These are phyloP conservation scores for Pelargonium fulgidum DNA, from an alignment of 441 rosid species.

Conservation along the genomic window DNA sequence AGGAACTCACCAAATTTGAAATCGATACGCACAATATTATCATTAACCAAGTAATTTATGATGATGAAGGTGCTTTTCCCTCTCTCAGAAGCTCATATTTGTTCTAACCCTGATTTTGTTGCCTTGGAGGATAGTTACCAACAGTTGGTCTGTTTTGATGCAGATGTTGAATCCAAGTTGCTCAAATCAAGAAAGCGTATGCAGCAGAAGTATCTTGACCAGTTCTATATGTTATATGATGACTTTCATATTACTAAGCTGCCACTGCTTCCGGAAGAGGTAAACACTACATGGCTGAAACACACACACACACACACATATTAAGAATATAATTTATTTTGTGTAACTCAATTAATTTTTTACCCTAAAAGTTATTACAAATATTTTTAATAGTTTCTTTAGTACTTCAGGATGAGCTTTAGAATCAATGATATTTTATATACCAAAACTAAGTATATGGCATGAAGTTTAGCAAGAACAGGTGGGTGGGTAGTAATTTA, in stretches of 20 bases:
- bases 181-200: conserved; percentile 90
- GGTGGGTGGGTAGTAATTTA: too few species aligned
- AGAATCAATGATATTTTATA: too few species aligned
- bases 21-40: conserved; percentile 93
- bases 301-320: too few species aligned
- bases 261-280: conserved; percentile 95
- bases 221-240: conserved; percentile 94
- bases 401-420: too few species aligned
- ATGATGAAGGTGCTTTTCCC: conserved; percentile 58
- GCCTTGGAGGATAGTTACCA: too few species aligned
- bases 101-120: too few species aligned
- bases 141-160: conserved; percentile 8
- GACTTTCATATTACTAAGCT: conserved; percentile 94
- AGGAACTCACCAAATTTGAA: conserved; percentile 96
- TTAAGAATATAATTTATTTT: too few species aligned
- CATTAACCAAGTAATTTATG: conserved; percentile 86
- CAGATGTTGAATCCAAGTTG: conserved; percentile 81
- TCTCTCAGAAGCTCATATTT: conserved; percentile 8
- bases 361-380: too few species aligned
- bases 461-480: too few species aligned
- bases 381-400: too few species aligned
- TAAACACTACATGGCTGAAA: conserved; percentile 18
- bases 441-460: too few species aligned
- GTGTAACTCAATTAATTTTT: too few species aligned
- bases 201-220: conserved; percentile 97